Conservation (phyloP, 2,329 filamentous ascomycete genomes). For the Apiospora kogelbergensis region DNA sequence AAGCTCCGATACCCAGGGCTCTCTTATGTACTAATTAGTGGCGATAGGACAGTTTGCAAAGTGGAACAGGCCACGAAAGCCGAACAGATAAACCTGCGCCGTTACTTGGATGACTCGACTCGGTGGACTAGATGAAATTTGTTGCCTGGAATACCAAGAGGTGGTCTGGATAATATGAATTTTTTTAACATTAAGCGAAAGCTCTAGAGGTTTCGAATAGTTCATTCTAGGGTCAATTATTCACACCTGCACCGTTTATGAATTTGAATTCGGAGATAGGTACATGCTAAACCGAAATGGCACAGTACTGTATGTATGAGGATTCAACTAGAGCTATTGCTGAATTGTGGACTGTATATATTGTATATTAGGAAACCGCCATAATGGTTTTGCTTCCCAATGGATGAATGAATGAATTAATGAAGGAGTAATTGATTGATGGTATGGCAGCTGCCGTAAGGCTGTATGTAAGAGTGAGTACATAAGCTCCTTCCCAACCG, state of each 20-base stretch:
- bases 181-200: not conserved
- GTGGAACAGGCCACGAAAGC: constrained; percentile 16
- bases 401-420: too few relatives aligned
- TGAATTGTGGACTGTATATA: too few relatives aligned
- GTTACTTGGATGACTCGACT: not conserved
- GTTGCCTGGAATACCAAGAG: not conserved
- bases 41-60: constrained; percentile 17
- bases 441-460: not conserved
- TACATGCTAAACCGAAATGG: too few relatives aligned
- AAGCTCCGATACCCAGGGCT: not conserved
- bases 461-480: not conserved
- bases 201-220: not conserved
- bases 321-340: too few relatives aligned
- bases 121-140: not conserved
- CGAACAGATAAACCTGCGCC: not conserved
- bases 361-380: too few relatives aligned
- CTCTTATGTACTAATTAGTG: constrained; percentile 9
- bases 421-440: too few relatives aligned
- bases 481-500: not conserved
- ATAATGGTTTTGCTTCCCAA: too few relatives aligned
- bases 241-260: too few relatives aligned
- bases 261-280: too few relatives aligned
- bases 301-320: too few relatives aligned
- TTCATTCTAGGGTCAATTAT: too few relatives aligned
- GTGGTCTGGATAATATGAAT: not conserved